Evolutionary conservation across 2,329 filamentous ascomycete genomes (phyloP).

Genomic region (Biscogniauxia marginata): DNA sequence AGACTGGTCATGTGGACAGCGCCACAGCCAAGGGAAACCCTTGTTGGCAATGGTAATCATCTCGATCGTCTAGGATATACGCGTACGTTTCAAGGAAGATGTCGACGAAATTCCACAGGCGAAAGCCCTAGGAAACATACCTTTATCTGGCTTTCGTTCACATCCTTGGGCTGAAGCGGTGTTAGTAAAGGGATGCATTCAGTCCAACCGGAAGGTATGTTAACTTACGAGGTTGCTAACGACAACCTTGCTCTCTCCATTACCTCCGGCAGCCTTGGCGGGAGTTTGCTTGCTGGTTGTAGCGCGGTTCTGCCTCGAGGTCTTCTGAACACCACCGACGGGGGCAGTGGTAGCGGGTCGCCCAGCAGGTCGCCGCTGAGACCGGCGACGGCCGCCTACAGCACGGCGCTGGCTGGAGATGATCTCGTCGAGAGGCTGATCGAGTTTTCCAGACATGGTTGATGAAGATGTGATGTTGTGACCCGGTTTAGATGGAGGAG

Average conservation of each 20-base stretch:
- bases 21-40: conserved; percentile 20
- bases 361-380: conserved; percentile 50
- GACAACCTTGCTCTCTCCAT: conserved; percentile 90
- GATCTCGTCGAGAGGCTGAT: conserved; percentile 97
- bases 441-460: conserved; percentile 90
- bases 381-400: conserved; percentile 53
- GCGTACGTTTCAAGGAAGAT: conserved; percentile 41
- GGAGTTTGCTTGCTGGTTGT: conserved; percentile 60
- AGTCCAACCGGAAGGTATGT: background rate
- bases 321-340: conserved; percentile 84
- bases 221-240: conserved; percentile 92
- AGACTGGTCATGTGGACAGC: conserved; percentile 34
- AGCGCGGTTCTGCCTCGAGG: conserved; percentile 59
- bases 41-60: conserved; percentile 23
- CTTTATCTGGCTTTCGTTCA: conserved; percentile 97
- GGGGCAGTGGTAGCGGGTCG: conserved; percentile 63
- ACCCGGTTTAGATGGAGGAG: conserved; percentile 42
- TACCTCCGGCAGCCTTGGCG: conserved; percentile 59
- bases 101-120: conserved; percentile 72
- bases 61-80: conserved; percentile 31
- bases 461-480: conserved; percentile 38
- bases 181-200: conserved; percentile 17
- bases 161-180: conserved; percentile 78
- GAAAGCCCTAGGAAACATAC: conserved; percentile 93
- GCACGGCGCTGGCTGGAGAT: conserved; percentile 71